Evolutionary conservation across 2,329 filamentous ascomycete species (phyloP).

Genomic region (Verticillium albo-atrum): DNA sequence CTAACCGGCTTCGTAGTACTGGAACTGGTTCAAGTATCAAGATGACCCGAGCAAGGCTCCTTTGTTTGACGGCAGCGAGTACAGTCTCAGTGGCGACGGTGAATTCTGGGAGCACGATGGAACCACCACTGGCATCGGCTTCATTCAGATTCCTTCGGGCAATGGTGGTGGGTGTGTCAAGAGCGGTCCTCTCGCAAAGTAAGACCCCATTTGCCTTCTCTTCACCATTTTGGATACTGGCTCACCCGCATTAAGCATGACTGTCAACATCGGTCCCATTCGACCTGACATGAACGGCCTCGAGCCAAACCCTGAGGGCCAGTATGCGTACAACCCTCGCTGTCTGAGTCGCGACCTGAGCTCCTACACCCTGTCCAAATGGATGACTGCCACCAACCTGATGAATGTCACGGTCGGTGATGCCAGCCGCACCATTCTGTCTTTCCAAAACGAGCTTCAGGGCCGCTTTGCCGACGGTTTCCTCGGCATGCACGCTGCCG

Average conservation of each 20-base stretch:
- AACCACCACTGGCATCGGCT: conserved; percentile 13
- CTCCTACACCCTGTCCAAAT: conserved; percentile 10
- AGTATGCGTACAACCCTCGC: conserved; percentile 20
- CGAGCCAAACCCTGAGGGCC: not conserved
- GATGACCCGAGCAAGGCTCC: conserved; percentile 24
- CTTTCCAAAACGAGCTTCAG: conserved; percentile 24
- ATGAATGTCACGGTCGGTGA: conserved; percentile 17
- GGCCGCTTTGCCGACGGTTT: conserved; percentile 20
- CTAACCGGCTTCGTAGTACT: conserved; percentile 19
- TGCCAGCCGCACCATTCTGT: conserved; percentile 9
- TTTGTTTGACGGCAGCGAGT: conserved; percentile 34
- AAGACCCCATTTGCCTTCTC: not conserved
- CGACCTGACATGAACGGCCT: conserved; percentile 11
- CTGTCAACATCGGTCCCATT: conserved; percentile 23
- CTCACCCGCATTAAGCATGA: conserved; percentile 11
- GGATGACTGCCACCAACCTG: conserved; percentile 14
- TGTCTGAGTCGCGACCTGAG: conserved; percentile 23
- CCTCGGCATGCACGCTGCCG: conserved; percentile 21
- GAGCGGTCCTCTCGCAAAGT: conserved; percentile 23
- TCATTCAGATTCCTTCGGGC: conserved; percentile 26
- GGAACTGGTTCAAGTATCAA: conserved; percentile 29
- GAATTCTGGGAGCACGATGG: conserved; percentile 20
- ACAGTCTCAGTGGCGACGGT: conserved; percentile 33
- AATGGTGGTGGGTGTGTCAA: conserved; percentile 28
- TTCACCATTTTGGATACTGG: not conserved